These are phyloP conservation scores for Purpureocillium takamizusanense DNA, from an alignment of 2,329 filamentous ascomycete species.

Conservation along the genomic window DNA sequence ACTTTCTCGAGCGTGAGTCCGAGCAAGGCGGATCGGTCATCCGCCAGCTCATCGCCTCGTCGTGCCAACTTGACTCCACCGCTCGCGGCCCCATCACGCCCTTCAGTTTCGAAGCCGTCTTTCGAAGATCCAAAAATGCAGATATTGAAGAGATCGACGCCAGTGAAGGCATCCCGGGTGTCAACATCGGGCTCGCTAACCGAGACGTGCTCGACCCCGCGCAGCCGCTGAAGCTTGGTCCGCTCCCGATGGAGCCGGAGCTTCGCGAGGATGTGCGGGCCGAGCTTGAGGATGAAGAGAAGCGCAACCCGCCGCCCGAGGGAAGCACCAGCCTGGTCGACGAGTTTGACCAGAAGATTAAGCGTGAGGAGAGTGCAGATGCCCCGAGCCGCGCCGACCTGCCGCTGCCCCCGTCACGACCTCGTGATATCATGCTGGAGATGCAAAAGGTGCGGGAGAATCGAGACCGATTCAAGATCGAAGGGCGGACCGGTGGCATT, in stretches of 20 bases:
- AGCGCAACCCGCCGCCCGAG: slow-evolving; percentile 59
- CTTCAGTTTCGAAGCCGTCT: slow-evolving; percentile 53
- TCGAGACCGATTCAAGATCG: slow-evolving; percentile 82
- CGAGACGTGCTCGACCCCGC: slow-evolving; percentile 49
- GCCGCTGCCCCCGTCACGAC: slow-evolving; percentile 78
- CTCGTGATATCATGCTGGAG: slow-evolving; percentile 86
- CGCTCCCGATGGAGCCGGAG: slow-evolving; percentile 73
- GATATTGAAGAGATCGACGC: slow-evolving; percentile 56
- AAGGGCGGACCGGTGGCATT: slow-evolving; percentile 72
- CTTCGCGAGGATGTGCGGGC: slow-evolving; percentile 78
- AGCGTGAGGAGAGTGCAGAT: slow-evolving; percentile 83
- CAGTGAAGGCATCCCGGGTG: slow-evolving; percentile 55
- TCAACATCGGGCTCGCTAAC: slow-evolving; percentile 53
- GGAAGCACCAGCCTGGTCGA: slow-evolving; percentile 72
- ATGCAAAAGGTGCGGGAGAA: slow-evolving; percentile 91
- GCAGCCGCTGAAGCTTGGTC: slow-evolving; percentile 63
- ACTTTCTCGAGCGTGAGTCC: slow-evolving; percentile 81
- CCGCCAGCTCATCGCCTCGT: slow-evolving; percentile 58
- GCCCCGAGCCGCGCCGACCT: slow-evolving; percentile 69
- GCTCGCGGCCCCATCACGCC: slow-evolving; percentile 55
- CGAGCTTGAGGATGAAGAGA: slow-evolving; percentile 79
- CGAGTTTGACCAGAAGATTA: slow-evolving; percentile 80
- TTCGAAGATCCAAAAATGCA: slow-evolving; percentile 46
- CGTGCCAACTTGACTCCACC: slow-evolving; percentile 50
- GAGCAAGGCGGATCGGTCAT: slow-evolving; percentile 74